Evolutionary conservation across 345 rosid species (phyloP).

Genomic region (Pugionium cornutum): DNA sequence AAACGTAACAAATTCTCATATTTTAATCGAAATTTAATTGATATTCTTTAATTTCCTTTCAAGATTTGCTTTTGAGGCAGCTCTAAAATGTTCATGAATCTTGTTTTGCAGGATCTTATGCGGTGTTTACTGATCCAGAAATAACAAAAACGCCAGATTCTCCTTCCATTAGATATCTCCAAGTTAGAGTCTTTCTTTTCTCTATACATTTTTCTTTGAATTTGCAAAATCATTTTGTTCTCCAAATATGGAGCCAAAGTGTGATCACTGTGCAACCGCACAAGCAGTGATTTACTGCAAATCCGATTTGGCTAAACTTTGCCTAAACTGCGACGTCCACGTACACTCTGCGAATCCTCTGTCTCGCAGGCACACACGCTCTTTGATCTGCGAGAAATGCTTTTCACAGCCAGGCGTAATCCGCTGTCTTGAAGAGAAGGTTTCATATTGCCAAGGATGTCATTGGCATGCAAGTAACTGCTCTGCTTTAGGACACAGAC

Average conservation of each 20-base stretch:
- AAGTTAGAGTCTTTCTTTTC: neutral
- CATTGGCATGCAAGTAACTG: conserved; percentile 53
- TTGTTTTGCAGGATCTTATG: conserved; percentile 22
- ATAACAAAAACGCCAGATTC: neutral
- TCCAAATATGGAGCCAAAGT: conserved; percentile 45
- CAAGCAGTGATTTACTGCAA: conserved; percentile 70
- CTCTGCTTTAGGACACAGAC: conserved; percentile 49
- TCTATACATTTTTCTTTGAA: neutral
- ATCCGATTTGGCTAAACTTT: conserved; percentile 66
- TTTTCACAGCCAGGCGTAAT: conserved; percentile 51
- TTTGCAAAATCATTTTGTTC: neutral
- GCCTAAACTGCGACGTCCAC: conserved; percentile 61
- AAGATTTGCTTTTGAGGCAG: neutral
- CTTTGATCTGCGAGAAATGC: conserved; percentile 67
- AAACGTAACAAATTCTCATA: neutral
- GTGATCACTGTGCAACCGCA: conserved; percentile 55
- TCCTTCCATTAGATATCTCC: neutral
- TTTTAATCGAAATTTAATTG: neutral
- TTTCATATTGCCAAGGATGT: conserved; percentile 63
- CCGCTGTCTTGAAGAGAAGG: conserved; percentile 56
- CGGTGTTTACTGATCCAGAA: neutral
- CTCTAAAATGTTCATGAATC: conserved; percentile 21
- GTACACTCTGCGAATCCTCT: conserved; percentile 72
- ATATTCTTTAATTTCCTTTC: neutral
- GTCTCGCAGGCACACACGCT: conserved; percentile 62